Conservation (phyloP, 208 protist species). For the Leishmania gerbilli region DNA sequence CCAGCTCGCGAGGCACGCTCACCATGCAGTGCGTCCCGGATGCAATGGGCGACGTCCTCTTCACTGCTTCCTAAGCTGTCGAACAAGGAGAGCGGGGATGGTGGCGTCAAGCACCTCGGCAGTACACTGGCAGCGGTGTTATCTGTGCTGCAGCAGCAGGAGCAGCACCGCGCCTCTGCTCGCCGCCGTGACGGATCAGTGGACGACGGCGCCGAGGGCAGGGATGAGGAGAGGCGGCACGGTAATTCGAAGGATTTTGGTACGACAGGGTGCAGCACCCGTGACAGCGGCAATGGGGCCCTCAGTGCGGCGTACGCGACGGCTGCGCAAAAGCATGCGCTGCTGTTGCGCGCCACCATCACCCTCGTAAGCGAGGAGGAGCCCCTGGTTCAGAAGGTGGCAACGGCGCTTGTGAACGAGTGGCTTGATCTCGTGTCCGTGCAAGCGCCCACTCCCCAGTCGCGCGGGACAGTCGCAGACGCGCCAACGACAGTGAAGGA, state of each 20-base stretch:
- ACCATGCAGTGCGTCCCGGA: background rate
- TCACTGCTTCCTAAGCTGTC: constrained; percentile 12
- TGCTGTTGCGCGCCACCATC: constrained; percentile 30
- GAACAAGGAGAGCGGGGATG: background rate
- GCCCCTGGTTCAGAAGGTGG: constrained; percentile 48
- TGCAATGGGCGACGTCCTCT: constrained; percentile 15
- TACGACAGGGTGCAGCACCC: background rate
- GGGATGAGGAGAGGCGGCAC: too few species aligned
- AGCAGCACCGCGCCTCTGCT: background rate
- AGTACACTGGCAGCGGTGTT: background rate
- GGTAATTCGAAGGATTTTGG: too few species aligned
- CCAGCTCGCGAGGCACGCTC: background rate
- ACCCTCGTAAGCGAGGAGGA: constrained; percentile 50
- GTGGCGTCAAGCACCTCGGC: constrained; percentile 3
- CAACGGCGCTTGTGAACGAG: constrained; percentile 49
- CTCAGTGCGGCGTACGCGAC: background rate
- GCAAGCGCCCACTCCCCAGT: background rate
- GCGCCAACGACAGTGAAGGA: background rate
- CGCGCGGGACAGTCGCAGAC: background rate
- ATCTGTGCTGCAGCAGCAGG: constrained; percentile 2
- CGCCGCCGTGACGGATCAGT: background rate
- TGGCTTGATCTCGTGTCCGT: constrained; percentile 26
- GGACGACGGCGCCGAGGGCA: background rate
- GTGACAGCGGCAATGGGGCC: background rate
- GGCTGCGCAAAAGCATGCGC: constrained; percentile 11